Evolutionary conservation across 2,329 filamentous ascomycete genomes (phyloP).

Genomic region (Fusarium pseudonygamai): DNA sequence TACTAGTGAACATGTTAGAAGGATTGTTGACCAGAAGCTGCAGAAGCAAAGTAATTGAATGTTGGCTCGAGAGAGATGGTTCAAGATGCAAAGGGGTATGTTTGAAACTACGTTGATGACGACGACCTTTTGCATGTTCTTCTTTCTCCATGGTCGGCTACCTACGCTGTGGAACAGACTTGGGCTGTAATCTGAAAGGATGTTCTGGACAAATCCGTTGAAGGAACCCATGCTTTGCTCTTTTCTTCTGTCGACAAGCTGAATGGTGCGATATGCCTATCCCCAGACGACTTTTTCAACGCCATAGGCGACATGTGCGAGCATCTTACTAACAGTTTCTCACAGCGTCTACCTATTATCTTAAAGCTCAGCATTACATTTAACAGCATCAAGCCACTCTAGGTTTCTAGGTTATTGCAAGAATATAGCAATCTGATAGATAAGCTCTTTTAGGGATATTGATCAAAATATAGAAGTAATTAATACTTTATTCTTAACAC

Average conservation of each 20-base stretch:
- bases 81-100: background rate
- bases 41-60: background rate
- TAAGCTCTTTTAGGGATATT: too few relatives aligned
- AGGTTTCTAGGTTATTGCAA: too few relatives aligned
- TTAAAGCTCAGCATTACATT: too few relatives aligned
- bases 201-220: background rate
- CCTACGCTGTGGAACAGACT: background rate
- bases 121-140: accelerated
- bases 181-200: background rate
- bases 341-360: too few relatives aligned
- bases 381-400: too few relatives aligned
- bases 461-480: too few relatives aligned
- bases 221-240: background rate
- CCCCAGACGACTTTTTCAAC: background rate
- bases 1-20: too few relatives aligned
- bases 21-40: accelerated
- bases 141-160: background rate
- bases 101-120: accelerated
- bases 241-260: background rate
- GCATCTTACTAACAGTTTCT: too few relatives aligned
- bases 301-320: too few relatives aligned
- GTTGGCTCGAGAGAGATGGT: background rate
- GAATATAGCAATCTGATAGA: too few relatives aligned
- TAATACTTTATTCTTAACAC: too few relatives aligned
- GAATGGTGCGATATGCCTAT: background rate